Evolutionary conservation across 257 asterid genomes (phyloP), one percentile per base, ranked within the genome.

Genomic region (Solanum etuberosum): DNA sequence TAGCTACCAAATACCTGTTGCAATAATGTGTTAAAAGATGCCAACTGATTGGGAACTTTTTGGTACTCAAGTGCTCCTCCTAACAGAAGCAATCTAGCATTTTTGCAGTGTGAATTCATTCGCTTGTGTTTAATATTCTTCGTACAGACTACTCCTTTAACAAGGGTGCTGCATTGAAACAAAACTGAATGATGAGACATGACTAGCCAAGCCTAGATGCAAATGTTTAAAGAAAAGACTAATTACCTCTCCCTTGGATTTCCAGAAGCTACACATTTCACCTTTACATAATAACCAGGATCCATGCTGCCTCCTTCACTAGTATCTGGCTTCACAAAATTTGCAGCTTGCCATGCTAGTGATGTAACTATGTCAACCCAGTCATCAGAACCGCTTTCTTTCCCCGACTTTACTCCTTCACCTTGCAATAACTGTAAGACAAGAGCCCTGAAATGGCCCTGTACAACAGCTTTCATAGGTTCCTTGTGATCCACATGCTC

Each of bases 281-380:
- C 93, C 91, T 95, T 97, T 61, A 96, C 92, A 88, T 97, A 97
- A 86, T 96, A 92, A 78, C 93, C 94, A 2, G 99, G 99, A 90
- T 97, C 99, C 99, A 97, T 97, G 92, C 99, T 96, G 82, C 99
- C 98, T 83, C 98, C 99, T 90, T 90, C 90, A 89, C 95, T 93
- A 20, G 98, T 93, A 92, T 97, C 95, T 16, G 98, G 99, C 93
- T 92, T 97, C 89, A 97, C 92, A 86, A 89, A 96, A 77, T 92
- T 96, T 29, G 99, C 99, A 70, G 99, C 95, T 92, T 93, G 98
- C 98, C 98, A 94, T 25, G 99, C 94, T 61, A 97, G 70, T 59
- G 89, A 37, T 38, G 95, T 93, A 87, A 97, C 89, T 88, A 96
- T 84, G 48, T 96, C 95, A 34, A 96, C 90, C 99, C 99, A 97